These are phyloP conservation scores for Chytriomyces sp. DNA, from an alignment of 192 early-diverging fungal species.

Conservation along the genomic window DNA sequence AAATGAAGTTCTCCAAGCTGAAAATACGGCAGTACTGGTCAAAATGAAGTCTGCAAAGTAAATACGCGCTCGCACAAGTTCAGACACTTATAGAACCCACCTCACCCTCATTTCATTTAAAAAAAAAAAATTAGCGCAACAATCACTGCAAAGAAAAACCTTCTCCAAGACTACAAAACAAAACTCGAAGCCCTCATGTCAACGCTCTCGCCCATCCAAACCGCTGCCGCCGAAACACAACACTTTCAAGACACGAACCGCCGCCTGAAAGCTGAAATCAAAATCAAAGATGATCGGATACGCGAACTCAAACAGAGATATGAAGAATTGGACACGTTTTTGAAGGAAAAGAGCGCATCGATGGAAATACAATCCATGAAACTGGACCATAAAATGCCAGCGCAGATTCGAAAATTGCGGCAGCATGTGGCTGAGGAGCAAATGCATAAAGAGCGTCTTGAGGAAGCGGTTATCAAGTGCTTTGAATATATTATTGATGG, in stretches of 20 bases:
- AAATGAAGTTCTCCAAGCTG: background rate
- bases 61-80: background rate
- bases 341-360: background rate
- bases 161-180: conserved; percentile 10
- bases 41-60: conserved; percentile 17
- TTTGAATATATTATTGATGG: too few species aligned
- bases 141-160: conserved; percentile 11
- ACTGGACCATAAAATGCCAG: background rate
- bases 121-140: background rate
- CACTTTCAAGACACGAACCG: background rate
- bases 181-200: conserved; percentile 20
- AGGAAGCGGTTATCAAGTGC: too few species aligned
- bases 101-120: background rate
- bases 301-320: background rate
- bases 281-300: conserved; percentile 1
- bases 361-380: background rate
- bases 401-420: background rate
- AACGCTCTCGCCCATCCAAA: conserved; percentile 17
- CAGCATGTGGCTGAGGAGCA: too few species aligned
- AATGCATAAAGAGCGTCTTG: too few species aligned
- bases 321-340: background rate
- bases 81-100: background rate
- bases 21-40: background rate
- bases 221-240: background rate
- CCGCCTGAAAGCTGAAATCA: background rate